Evolutionary conservation across 1,284 basidiomycete species (phyloP).

Genomic region (Retiboletus flavoniger): DNA sequence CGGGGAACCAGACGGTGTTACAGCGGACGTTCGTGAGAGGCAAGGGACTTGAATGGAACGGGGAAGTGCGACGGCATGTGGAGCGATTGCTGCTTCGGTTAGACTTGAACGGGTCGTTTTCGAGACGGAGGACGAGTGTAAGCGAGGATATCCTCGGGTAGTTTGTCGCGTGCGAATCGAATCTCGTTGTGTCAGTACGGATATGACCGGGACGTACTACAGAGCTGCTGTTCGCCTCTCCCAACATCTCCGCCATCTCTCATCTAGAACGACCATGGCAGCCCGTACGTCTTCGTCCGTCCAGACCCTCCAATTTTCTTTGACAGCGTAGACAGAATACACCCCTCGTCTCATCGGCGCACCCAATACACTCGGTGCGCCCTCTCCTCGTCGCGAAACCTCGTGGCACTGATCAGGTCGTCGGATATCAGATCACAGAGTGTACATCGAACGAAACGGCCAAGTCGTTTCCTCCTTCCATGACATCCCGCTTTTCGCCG

Average conservation of each 20-base stretch:
- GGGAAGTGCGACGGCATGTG: slow-evolving; percentile 72
- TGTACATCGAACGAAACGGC: slow-evolving; percentile 89
- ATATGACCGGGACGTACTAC: slow-evolving; percentile 33
- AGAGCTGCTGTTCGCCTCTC: slow-evolving; percentile 49
- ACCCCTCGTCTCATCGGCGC: slow-evolving; percentile 80
- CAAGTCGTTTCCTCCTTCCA: slow-evolving; percentile 90
- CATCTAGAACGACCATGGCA: slow-evolving; percentile 49
- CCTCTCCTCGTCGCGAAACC: neutral
- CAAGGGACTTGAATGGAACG: slow-evolving; percentile 51
- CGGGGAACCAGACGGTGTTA: slow-evolving; percentile 56
- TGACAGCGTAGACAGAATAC: slow-evolving; percentile 50
- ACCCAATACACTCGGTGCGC: slow-evolving; percentile 87
- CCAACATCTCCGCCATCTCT: slow-evolving; percentile 57
- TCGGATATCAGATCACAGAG: slow-evolving; percentile 77
- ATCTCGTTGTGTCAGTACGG: slow-evolving; percentile 11
- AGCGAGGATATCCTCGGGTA: neutral
- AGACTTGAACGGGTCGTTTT: slow-evolving; percentile 83
- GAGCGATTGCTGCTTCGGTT: slow-evolving; percentile 80
- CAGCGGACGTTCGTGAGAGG: slow-evolving; percentile 48
- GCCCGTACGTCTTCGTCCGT: slow-evolving; percentile 44
- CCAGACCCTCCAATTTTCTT: slow-evolving; percentile 8
- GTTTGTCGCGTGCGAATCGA: slow-evolving; percentile 2
- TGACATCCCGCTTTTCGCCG: slow-evolving; percentile 95
- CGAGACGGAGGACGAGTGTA: slow-evolving; percentile 40
- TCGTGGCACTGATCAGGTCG: slow-evolving; percentile 17